These are phyloP conservation scores for Colletotrichum gloeosporioides DNA, from an alignment of 2,329 filamentous ascomycete genomes.

Conservation along the genomic window DNA sequence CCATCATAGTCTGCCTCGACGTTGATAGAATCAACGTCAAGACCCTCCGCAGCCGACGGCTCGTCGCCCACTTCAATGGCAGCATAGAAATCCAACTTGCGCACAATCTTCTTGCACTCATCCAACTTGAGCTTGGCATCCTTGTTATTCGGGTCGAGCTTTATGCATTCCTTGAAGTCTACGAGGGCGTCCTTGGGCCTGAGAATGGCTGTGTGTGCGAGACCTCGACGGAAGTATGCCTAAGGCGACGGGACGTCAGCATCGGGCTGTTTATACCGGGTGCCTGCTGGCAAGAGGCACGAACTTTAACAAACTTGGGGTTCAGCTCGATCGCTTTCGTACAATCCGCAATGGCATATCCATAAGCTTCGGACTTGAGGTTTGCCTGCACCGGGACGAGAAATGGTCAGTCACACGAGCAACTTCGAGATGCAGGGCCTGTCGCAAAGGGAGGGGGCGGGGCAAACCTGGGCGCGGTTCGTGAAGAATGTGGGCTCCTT, in stretches of 20 bases:
- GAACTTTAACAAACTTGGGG: constrained; percentile 85
- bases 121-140: constrained; percentile 89
- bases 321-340: constrained; percentile 91
- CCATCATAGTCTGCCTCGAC: constrained; percentile 90
- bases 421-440: constrained; percentile 1
- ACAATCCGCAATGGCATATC: constrained; percentile 89
- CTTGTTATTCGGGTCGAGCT: constrained; percentile 85
- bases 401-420: constrained; percentile 53
- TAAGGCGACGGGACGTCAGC: constrained; percentile 39
- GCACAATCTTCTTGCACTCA: constrained; percentile 94
- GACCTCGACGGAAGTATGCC: constrained; percentile 93
- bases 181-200: constrained; percentile 85
- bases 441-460: background rate
- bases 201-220: constrained; percentile 90
- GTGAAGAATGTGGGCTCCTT: constrained; percentile 90
- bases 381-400: constrained; percentile 66
- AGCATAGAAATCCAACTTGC: constrained; percentile 89
- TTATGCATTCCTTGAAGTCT: constrained; percentile 91
- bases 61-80: constrained; percentile 94
- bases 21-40: constrained; percentile 85
- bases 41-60: constrained; percentile 87
- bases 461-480: constrained; percentile 86
- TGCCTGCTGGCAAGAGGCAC: constrained; percentile 16
- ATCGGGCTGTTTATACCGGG: background rate
- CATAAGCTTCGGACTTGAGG: constrained; percentile 95